Base-by-base conservation (phyloP, 768 basidiomycete species). In the Leccinum ochraceum region DNA sequence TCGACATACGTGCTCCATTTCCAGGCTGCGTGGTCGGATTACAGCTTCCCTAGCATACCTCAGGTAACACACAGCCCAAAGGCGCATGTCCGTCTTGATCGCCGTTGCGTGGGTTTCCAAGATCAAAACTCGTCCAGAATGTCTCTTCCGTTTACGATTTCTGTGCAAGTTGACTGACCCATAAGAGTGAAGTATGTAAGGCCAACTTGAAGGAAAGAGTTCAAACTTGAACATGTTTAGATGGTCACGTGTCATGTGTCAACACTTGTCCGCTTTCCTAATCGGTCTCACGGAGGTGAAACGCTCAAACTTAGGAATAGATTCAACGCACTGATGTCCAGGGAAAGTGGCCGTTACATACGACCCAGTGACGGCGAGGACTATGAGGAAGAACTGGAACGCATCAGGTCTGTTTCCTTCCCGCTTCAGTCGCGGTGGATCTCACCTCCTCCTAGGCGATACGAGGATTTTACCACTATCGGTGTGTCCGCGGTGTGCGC, bases 391-490 rank as follows among this genome's bases (percentile, higher is more conserved):
- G 88, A 88, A 68, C 78, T 87, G 56, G 87, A 87, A 68, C 79
- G 83, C 66, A 87, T 88, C 59, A 79, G 85, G 88, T 88, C 62
- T 56, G 77, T 62, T 11, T 32, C 30, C 7, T 56, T 48, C 48
- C 49, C 32, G 22, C 39, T 58, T n/a, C 32, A 42, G 50, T 28
- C 37, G 49, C 7, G 17, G 42, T 20, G 28, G 49, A 59, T 56
- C 65, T 75, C 24, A 71, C 42, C 58, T 50, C 51, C 37, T 63
- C 56, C 44, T 65, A 95, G 94, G 65, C 92, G 91, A 61, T 96
- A 95, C 78, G 91, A 95, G 74, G 94, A 97, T 77, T 97, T 97
- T 72, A 89, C 88, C 49, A 96, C 95, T 6, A 95, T 97, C 76
- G 94, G 94, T 93, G 70, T 66, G 80, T 74, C 54, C 28, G 57